These are phyloP conservation scores for Solanum appendiculatum DNA, from an alignment of 257 asterid species.

Conservation along the genomic window DNA sequence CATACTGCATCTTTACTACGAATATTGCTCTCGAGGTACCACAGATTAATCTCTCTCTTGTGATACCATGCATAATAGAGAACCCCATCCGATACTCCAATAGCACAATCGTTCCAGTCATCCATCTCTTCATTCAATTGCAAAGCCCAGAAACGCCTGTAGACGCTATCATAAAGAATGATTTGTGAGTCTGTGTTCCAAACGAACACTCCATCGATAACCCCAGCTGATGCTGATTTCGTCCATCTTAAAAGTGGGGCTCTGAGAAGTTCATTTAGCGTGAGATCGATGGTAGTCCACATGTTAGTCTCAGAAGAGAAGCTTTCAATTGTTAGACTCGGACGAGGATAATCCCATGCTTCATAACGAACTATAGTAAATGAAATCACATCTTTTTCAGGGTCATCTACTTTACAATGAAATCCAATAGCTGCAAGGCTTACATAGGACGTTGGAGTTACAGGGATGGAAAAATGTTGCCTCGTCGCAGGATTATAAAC, in stretches of 20 bases:
- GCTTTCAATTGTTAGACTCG: not conserved
- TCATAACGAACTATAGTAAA: not conserved
- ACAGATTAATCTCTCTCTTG: not conserved
- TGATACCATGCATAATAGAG: not conserved
- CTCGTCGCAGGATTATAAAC: not conserved
- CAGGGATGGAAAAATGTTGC: not conserved
- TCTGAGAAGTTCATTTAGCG: not conserved
- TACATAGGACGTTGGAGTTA: not conserved
- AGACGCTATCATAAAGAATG: too few species aligned
- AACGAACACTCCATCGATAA: not conserved
- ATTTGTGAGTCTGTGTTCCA: not conserved
- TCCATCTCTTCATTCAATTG: too few species aligned
- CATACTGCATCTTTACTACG: not conserved
- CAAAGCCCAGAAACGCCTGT: too few species aligned
- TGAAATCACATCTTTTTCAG: not conserved
- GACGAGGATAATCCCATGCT: not conserved
- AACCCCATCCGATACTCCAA: not conserved
- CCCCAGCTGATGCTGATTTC: not conserved
- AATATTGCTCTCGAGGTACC: not conserved
- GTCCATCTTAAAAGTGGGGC: not conserved
- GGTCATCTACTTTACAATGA: not conserved
- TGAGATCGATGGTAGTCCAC: not conserved
- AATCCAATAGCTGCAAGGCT: not conserved
- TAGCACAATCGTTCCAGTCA: too few species aligned
- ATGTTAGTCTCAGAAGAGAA: not conserved